These are phyloP conservation scores for Globisporangium emineosum DNA, from an alignment of 352 stramenopile genomes.

Conservation along the genomic window DNA sequence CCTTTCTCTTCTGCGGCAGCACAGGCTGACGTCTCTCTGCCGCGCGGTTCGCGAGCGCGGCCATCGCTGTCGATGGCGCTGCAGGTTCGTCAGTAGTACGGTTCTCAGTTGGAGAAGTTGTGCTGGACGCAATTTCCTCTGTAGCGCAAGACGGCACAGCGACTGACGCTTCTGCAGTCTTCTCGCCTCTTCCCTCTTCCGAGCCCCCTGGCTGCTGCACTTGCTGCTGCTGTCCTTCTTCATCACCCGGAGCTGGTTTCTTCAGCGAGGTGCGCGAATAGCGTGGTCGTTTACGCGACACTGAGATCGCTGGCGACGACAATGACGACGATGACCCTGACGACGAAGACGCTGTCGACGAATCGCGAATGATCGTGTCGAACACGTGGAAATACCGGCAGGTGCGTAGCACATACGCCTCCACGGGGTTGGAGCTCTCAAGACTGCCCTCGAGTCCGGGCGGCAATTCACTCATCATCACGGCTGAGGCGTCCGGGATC, in stretches of 20 bases:
- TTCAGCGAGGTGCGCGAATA: not conserved
- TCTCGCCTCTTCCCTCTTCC: not conserved
- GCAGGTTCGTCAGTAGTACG: not conserved
- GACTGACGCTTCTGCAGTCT: not conserved
- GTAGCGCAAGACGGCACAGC: not conserved
- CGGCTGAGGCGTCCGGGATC: slow-evolving; percentile 16
- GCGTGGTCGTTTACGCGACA: not conserved
- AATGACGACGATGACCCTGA: slow-evolving; percentile 5
- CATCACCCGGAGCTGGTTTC: not conserved
- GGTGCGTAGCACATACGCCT: slow-evolving; percentile 53
- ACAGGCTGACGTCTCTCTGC: slow-evolving; percentile 4
- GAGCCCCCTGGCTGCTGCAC: not conserved
- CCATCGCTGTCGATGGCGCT: not conserved
- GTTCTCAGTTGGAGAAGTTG: not conserved
- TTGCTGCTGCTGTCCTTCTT: not conserved
- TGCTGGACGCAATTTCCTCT: not conserved
- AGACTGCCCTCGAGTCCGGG: not conserved
- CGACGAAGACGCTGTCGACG: not conserved
- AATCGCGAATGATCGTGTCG: slow-evolving; percentile 50
- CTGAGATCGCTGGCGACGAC: not conserved
- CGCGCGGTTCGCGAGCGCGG: not conserved
- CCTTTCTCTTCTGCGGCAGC: slow-evolving; percentile 7
- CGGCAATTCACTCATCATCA: slow-evolving; percentile 11
- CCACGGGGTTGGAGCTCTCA: slow-evolving; percentile 23
- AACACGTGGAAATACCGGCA: slow-evolving; percentile 74